Evolutionary conservation across 2,329 filamentous ascomycete genomes (phyloP).

Genomic region (Stachybotrys chartarum): DNA sequence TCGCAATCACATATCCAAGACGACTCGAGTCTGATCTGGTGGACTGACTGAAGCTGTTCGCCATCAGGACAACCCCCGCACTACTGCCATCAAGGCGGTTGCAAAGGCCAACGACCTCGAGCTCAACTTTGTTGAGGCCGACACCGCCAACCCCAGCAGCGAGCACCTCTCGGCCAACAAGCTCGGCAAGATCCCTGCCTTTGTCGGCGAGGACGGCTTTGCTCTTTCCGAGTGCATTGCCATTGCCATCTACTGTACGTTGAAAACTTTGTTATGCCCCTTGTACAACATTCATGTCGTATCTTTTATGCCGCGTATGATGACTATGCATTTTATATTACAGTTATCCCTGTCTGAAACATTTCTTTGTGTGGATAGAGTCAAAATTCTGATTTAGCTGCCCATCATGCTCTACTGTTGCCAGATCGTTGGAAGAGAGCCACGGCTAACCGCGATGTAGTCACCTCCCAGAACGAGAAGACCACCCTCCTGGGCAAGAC

Average conservation of each 20-base stretch:
- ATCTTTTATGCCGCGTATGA: conserved; percentile 34
- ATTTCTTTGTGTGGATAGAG: conserved; percentile 73
- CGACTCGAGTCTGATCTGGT: conserved; percentile 4
- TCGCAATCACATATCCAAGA: conserved; percentile 9
- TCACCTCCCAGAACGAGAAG: conserved; percentile 99
- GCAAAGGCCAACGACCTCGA: conserved; percentile 97
- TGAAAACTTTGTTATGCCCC: conserved; percentile 5
- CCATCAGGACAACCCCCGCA: conserved; percentile 77
- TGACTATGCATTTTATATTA: conserved; percentile 68
- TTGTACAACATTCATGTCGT: conserved; percentile 21
- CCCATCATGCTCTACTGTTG: background rate
- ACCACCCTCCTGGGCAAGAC: conserved; percentile 98
- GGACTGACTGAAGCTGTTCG: conserved; percentile 24
- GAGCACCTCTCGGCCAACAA: conserved; percentile 84
- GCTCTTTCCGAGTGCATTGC: conserved; percentile 83
- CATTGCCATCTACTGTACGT: conserved; percentile 96
- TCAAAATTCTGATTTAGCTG: conserved; percentile 67
- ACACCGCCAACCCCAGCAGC: conserved; percentile 55
- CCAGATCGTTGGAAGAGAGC: background rate
- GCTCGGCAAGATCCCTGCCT: conserved; percentile 87
- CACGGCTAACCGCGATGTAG: conserved; percentile 36
- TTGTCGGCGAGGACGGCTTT: conserved; percentile 88
- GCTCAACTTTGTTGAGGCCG: conserved; percentile 72
- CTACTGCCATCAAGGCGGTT: conserved; percentile 80
- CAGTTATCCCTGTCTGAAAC: conserved; percentile 99